Evolutionary conservation across 495 filamentous ascomycete genomes (phyloP).

Genomic region (Hypoxylon lienhwacheense): DNA sequence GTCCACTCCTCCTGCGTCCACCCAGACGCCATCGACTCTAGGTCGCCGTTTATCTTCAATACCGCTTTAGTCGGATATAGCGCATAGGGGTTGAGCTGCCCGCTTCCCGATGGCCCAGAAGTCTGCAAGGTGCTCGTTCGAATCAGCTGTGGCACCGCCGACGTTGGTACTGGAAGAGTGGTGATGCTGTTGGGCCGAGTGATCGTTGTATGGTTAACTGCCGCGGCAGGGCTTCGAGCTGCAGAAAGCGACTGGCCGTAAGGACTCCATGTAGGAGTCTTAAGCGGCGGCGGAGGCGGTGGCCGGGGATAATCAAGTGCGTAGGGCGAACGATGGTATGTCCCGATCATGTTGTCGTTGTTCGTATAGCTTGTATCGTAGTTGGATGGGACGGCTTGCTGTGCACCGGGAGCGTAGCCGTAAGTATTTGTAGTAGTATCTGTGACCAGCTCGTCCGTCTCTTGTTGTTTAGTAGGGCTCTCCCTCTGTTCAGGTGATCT

Average conservation of each 20-base stretch:
- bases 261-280: constrained; percentile 54
- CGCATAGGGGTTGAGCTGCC: constrained; percentile 74
- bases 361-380: constrained; percentile 44
- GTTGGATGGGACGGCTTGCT: constrained; percentile 44
- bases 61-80: constrained; percentile 85
- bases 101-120: constrained; percentile 44
- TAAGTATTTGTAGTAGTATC: constrained; percentile 51
- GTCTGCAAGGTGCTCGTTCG: constrained; percentile 81
- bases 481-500: constrained; percentile 49
- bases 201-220: constrained; percentile 39
- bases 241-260: constrained; percentile 49
- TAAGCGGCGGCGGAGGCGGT: constrained; percentile 45
- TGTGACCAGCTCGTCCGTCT: constrained; percentile 36
- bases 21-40: constrained; percentile 72
- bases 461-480: constrained; percentile 45
- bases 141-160: constrained; percentile 62
- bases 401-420: constrained; percentile 48
- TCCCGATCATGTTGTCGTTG: constrained; percentile 50
- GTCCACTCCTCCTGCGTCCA: constrained; percentile 83
- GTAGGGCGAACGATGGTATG: constrained; percentile 50
- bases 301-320: constrained; percentile 50
- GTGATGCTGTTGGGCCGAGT: constrained; percentile 49
- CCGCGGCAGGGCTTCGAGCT: constrained; percentile 43
- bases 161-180: constrained; percentile 38
- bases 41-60: constrained; percentile 80